phyloP scores from a whole-genome alignment of 176 grass and related monocot genomes.

The Elymus sibiricus region DNA sequence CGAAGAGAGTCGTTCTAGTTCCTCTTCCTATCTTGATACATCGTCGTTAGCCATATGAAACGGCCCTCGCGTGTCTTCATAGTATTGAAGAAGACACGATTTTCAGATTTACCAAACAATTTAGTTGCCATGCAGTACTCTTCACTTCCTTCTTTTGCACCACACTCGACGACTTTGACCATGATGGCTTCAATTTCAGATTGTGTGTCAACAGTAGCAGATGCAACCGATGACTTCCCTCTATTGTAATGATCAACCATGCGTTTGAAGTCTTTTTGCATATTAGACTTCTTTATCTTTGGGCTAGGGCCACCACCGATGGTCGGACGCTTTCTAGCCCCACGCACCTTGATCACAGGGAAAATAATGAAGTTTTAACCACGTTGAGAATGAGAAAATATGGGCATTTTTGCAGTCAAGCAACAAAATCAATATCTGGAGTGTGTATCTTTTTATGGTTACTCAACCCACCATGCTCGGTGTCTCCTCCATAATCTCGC shows the following conservation, averaged over 20 bases:
- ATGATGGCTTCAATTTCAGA: background rate
- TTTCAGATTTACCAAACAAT: background rate
- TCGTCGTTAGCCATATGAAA: background rate
- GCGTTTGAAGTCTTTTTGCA: background rate
- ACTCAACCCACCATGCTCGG: too few species aligned
- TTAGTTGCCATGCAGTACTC: background rate
- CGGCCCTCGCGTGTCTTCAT: background rate
- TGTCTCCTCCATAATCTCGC: too few species aligned
- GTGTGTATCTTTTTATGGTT: too few species aligned
- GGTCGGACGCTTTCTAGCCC: background rate
- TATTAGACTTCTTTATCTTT: too few species aligned
- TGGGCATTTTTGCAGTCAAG: too few species aligned
- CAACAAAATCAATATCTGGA: too few species aligned
- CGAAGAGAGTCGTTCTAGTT: background rate
- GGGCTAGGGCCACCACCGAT: background rate
- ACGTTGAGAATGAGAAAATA: too few species aligned
- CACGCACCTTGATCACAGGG: background rate
- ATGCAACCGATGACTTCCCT: background rate
- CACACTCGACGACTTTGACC: background rate
- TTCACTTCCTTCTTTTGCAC: background rate
- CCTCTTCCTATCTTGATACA: background rate
- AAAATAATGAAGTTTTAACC: too few species aligned
- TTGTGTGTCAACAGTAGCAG: background rate
- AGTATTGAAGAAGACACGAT: background rate
- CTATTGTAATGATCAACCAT: background rate